Percentiles rank a stretch among this genome's conserved stretches.
Evolutionary conservation across 352 stramenopile genomes (phyloP).

Genomic region (Peronospora tabacina): DNA sequence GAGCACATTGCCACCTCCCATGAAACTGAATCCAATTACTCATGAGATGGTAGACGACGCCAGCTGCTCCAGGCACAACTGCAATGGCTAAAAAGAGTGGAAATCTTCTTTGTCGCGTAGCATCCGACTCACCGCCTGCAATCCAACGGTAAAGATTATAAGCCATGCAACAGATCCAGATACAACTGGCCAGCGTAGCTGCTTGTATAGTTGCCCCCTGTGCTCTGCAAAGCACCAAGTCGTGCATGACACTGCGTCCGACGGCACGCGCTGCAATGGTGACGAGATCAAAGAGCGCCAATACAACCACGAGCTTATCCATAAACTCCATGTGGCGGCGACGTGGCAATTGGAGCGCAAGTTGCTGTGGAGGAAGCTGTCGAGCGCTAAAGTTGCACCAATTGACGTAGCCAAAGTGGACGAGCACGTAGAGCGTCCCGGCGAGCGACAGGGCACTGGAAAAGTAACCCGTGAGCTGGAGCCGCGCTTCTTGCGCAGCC

Average conservation of each 20-base stretch:
- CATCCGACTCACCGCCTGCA: slow-evolving; percentile 57
- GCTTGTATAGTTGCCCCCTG: slow-evolving; percentile 58
- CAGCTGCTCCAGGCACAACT: slow-evolving; percentile 39
- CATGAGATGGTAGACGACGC: slow-evolving; percentile 51
- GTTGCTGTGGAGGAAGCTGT: neutral
- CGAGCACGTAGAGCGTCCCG: slow-evolving; percentile 56
- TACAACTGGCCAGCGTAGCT: slow-evolving; percentile 44
- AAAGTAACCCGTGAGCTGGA: slow-evolving; percentile 42
- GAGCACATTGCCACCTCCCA: neutral
- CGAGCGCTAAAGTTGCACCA: slow-evolving; percentile 19
- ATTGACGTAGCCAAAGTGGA: slow-evolving; percentile 44
- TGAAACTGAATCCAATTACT: slow-evolving; percentile 18
- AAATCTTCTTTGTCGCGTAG: slow-evolving; percentile 53
- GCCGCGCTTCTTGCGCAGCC: slow-evolving; percentile 16
- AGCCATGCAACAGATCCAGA: slow-evolving; percentile 72
- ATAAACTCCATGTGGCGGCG: slow-evolving; percentile 48
- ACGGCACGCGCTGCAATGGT: slow-evolving; percentile 47
- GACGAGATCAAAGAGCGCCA: slow-evolving; percentile 62
- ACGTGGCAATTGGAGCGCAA: slow-evolving; percentile 6
- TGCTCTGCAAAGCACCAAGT: slow-evolving; percentile 37
- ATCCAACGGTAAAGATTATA: slow-evolving; percentile 83
- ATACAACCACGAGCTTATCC: slow-evolving; percentile 58
- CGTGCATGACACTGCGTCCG: slow-evolving; percentile 38
- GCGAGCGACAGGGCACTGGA: slow-evolving; percentile 51
- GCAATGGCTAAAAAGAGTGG: slow-evolving; percentile 43